Evolutionary conservation across 257 asterid species (phyloP).

Genomic region (Coffea canephora): DNA sequence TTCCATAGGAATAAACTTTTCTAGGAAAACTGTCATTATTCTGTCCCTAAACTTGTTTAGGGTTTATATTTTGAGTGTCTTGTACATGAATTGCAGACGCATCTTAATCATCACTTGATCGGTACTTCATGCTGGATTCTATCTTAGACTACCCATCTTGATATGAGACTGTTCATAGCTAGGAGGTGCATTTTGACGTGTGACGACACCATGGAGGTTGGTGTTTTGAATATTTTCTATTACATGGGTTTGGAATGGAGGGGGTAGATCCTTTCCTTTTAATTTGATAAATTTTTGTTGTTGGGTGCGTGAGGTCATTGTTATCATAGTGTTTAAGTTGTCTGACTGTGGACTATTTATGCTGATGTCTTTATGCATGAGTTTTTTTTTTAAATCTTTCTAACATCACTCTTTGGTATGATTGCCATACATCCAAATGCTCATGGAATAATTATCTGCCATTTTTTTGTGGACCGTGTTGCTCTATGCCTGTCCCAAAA

Average conservation of each 20-base stretch:
- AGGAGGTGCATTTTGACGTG: constrained; percentile 58
- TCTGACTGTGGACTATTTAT: not conserved
- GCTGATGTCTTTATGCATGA: not conserved
- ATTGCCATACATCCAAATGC: not conserved
- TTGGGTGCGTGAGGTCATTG: constrained; percentile 11
- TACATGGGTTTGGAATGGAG: constrained; percentile 31
- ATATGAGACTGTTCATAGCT: constrained; percentile 61
- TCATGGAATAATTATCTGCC: not conserved
- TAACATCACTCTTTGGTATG: not conserved
- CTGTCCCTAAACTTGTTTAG: constrained; percentile 51
- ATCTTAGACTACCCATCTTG: constrained; percentile 57
- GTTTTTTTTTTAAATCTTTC: not conserved
- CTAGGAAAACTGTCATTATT: constrained; percentile 18
- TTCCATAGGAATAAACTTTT: constrained; percentile 1
- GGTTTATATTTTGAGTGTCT: constrained; percentile 59
- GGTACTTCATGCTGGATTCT: constrained; percentile 59
- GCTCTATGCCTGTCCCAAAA: not conserved
- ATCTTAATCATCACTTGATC: constrained; percentile 54
- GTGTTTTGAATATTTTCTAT: constrained; percentile 41
- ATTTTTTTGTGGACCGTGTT: not conserved
- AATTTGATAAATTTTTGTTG: constrained; percentile 16
- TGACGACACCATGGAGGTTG: constrained; percentile 68
- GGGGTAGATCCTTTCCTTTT: constrained; percentile 19
- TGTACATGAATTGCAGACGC: constrained; percentile 61
- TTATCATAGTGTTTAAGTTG: not conserved